Evolutionary conservation across 2,329 filamentous ascomycete genomes (phyloP), one percentile per base, ranked within the genome.

Genomic region (Alternaria sp.): DNA sequence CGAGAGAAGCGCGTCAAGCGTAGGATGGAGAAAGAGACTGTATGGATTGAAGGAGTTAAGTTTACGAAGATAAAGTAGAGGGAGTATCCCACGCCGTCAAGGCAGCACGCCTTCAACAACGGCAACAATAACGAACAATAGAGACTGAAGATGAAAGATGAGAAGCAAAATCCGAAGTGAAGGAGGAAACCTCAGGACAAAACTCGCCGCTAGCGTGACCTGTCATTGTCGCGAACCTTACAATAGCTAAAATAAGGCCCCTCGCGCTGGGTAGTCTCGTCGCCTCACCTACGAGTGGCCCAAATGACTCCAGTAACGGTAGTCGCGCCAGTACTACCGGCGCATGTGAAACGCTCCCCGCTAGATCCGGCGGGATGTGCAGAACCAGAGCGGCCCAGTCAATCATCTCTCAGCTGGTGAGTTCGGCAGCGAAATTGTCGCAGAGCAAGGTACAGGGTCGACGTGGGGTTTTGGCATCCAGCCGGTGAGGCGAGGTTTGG

Each of bases 71-170:
- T 50, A 57, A 56, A 25, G 64, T 61, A 65, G 61, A 60, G 59
- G 50, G 63, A 54, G 65, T 40, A 32, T 51, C 69, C 68, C 68
- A 64, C 67, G 73, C 73, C 74, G 72, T 66, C 64, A 74, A 76
- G 73, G 78, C 74, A 66, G 64, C 64, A 77, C 63, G 57, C 63
- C 69, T 65, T 66, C 67, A 45, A 74, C 78, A 81, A 79, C 77
- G 78, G 70, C 66, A 77, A 70, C 70, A 73, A 77, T 71, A 70
- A 66, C 59, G 61, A 67, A 77, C 72, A 74, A 77, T 71, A 72
- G 64, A 64, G 69, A 71, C 43, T 60, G 62, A 69, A 69, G 64
- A 62, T 66, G 65, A 68, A 62, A 59, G 63, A 59, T 55, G 62
- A 57, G 50, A 64, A 61, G 46, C 30, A 50, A 59, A 43, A 53